A percentile compares a stretch with the other conserved stretches of the same genome.
phyloP scores from a whole-genome alignment of 1,284 basidiomycete species.

The Pascua sp. region DNA sequence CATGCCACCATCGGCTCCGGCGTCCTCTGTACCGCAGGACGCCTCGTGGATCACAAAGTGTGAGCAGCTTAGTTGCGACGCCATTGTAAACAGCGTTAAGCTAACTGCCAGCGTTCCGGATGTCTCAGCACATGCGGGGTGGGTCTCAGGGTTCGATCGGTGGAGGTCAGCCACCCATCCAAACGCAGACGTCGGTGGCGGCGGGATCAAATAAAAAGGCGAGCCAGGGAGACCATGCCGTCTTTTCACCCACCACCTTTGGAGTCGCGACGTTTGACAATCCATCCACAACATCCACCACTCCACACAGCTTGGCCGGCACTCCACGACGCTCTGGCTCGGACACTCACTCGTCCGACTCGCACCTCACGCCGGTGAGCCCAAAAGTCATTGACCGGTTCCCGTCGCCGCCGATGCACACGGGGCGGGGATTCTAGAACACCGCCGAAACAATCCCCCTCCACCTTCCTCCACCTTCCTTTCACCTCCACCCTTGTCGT shows the following conservation, averaged over 20 bases:
- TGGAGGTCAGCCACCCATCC: no score
- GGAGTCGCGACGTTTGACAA: no score
- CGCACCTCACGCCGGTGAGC: no score
- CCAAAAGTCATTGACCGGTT: constrained; percentile 5
- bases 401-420: constrained; percentile 3
- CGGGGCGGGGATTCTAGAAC: neutral
- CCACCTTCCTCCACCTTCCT: neutral
- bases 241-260: no score
- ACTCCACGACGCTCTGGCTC: no score
- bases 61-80: neutral
- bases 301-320: no score
- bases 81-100: neutral
- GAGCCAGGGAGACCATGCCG: no score
- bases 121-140: neutral
- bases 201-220: no score
- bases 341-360: no score
- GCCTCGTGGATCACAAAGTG: constrained; percentile 21
- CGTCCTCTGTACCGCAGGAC: constrained; percentile 5
- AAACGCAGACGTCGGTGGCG: no score
- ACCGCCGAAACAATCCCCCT: neutral
- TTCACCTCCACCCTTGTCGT: constrained; percentile 28
- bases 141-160: no score
- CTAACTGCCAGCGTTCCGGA: constrained; percentile 15
- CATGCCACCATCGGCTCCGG: neutral
- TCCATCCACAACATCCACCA: no score